Percentiles rank a stretch among this genome's conserved stretches.
These are phyloP conservation scores for Achaetomium macrosporum DNA, from an alignment of 2,329 filamentous ascomycete genomes.

Conservation along the genomic window DNA sequence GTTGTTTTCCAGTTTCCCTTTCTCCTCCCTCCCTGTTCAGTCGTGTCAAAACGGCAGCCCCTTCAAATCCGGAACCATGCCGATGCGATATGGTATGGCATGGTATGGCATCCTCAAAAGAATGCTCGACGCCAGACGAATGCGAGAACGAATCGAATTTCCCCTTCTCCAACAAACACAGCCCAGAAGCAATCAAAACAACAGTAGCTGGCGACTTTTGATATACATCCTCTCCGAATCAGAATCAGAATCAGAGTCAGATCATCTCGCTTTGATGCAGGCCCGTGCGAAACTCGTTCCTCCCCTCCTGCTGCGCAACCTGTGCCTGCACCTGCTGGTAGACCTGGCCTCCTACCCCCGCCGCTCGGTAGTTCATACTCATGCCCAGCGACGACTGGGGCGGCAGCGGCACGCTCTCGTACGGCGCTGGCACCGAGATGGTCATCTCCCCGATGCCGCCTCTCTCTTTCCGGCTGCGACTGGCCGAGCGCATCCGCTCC, in stretches of 20 bases:
- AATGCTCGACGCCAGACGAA: no score
- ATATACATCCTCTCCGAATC: no score
- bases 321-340: conserved; percentile 22
- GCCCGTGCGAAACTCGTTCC: conserved; percentile 43
- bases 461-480: conserved; percentile 39
- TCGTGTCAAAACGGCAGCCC: not conserved
- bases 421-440: conserved; percentile 28
- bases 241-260: conserved; percentile 27
- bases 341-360: conserved; percentile 27
- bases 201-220: not conserved
- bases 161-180: not conserved
- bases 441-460: conserved; percentile 27
- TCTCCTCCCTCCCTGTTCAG: not conserved
- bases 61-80: not conserved
- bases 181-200: not conserved
- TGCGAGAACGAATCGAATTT: no score
- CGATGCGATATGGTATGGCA: no score
- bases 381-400: conserved; percentile 22
- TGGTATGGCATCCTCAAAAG: no score
- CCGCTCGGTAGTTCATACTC: not conserved
- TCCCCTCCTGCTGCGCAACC: conserved; percentile 22
- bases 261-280: conserved; percentile 52
- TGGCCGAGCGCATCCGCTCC: conserved; percentile 55
- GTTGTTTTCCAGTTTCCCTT: not conserved
- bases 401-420: conserved; percentile 39